phyloP scores from a whole-genome alignment of 176 grass and related monocot species.

The Eleusine indica region DNA sequence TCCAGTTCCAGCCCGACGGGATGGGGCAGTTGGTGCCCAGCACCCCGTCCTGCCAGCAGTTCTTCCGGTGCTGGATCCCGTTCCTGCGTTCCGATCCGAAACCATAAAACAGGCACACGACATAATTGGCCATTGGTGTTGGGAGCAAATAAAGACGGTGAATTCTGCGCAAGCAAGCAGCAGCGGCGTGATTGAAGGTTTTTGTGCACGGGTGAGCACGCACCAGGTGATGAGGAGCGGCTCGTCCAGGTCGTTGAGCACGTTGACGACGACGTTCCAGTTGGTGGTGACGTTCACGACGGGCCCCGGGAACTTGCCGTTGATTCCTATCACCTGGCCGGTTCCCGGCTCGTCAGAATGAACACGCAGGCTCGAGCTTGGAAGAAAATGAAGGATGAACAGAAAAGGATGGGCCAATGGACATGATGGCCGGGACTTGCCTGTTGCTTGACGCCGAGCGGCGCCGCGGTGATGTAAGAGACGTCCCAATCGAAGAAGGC shows the following conservation, averaged over 20 bases:
- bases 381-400: too few species aligned
- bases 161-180: too few species aligned
- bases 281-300: conserved; percentile 77
- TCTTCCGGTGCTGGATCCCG: conserved; percentile 74
- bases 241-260: conserved; percentile 90
- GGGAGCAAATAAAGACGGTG: too few species aligned
- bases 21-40: conserved; percentile 82
- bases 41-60: conserved; percentile 76
- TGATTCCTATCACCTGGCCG: conserved; percentile 64
- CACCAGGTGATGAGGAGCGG: conserved; percentile 84
- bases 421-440: too few species aligned
- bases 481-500: conserved; percentile 85
- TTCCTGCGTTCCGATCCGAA: conserved; percentile 45
- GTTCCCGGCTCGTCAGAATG: too few species aligned
- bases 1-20: conserved; percentile 80
- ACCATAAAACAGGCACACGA: too few species aligned
- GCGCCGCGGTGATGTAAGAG: conserved; percentile 82
- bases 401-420: too few species aligned
- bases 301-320: conserved; percentile 80
- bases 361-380: too few species aligned
- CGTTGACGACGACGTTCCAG: conserved; percentile 77
- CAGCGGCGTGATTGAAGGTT: too few species aligned
- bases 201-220: neutral
- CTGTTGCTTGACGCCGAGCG: conserved; percentile 55
- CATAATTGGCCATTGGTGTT: too few species aligned